Base-by-base conservation (phyloP, 2,329 filamentous ascomycete genomes). In the Aureobasidium sp. region DNA sequence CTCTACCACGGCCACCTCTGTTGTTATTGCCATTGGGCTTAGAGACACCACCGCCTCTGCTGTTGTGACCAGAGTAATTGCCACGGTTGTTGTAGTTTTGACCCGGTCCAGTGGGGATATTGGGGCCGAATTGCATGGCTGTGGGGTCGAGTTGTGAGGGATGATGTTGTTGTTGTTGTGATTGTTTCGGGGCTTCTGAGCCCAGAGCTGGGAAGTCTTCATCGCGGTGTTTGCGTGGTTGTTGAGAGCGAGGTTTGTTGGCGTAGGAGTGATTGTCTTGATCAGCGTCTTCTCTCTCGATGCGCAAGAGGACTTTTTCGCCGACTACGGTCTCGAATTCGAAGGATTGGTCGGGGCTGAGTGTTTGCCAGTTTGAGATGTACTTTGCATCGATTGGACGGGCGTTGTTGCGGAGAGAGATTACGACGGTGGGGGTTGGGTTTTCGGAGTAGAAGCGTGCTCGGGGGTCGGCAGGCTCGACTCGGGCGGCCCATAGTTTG, bases 401-500 rank as follows among this genome's bases (percentile, higher is more conserved):
- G 3, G 87, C 85, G 15, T 87, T 86, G 70, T 88, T 89, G 42
- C 87, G 83, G 50, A 93, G 80, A 1, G 91, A 92, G 41, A 99
- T 81, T 1, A 97, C 90, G 11, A 97, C 86, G 13, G 90, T 82
- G 0, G 92, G 91, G 0, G 82, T 83, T 0, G 83, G 81, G 69
- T 91, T 92, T 66, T 96, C 90, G 0, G 90, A 92, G 75, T 94
- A 88, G 67, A 86, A 86, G 49, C 80, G 81, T 42, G 86, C 83
- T 0, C 81, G 83, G 16, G 84, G 77, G 0, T 87, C 85, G 0
- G 91, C 81, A 0, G 94, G 91, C 36, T 84, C 81, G 11, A 97
- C 84, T 47, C 86, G 83, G 16, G 88, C 91, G 5, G 93, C 94
- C 92, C 93, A 99, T 42, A 97, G 82, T 67, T 83, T 88, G 72